A percentile compares a stretch with the other conserved stretches of the same genome.
Conservation (phyloP, 2,329 filamentous ascomycete genomes). For the Pyrenophora teres region DNA sequence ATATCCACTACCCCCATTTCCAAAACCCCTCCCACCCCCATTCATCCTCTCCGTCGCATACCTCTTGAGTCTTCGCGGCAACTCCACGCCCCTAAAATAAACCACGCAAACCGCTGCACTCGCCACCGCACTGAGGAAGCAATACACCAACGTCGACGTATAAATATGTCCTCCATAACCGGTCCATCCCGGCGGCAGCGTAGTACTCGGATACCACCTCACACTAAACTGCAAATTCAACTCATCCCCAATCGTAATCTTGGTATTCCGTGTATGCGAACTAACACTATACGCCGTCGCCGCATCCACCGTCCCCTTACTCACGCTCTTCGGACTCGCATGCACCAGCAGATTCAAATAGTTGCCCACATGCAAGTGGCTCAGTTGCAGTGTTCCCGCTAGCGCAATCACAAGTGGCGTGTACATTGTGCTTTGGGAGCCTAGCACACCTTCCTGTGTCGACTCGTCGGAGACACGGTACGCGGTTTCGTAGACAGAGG, state of each 20-base stretch:
- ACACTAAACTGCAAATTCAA: constrained; percentile 79
- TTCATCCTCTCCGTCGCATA: constrained; percentile 61
- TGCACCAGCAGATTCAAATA: constrained; percentile 88
- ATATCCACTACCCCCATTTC: constrained; percentile 31
- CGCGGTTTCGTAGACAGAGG: constrained; percentile 40
- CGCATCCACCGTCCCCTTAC: constrained; percentile 80
- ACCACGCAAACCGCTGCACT: constrained; percentile 58
- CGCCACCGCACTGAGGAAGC: constrained; percentile 53
- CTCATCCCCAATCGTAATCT: constrained; percentile 85
- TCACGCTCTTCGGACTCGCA: constrained; percentile 58
- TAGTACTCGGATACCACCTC: constrained; percentile 81
- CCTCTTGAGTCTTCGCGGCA: constrained; percentile 58
- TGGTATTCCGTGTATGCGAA: constrained; percentile 60
- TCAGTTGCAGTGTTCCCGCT: constrained; percentile 83
- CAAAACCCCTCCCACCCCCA: constrained; percentile 46
- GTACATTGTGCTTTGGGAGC: constrained; percentile 54
- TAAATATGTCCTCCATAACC: constrained; percentile 58
- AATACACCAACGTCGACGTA: constrained; percentile 56
- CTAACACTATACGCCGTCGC: constrained; percentile 86
- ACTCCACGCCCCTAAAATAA: constrained; percentile 59
- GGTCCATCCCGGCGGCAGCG: constrained; percentile 64
- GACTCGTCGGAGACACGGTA: constrained; percentile 47
- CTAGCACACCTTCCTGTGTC: constrained; percentile 44
- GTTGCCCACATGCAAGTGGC: constrained; percentile 84
- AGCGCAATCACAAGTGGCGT: constrained; percentile 88